Evolutionary conservation across 495 filamentous ascomycete genomes (phyloP), one percentile per base, ranked within the genome.

Genomic region (Parachaetomium inaequale): DNA sequence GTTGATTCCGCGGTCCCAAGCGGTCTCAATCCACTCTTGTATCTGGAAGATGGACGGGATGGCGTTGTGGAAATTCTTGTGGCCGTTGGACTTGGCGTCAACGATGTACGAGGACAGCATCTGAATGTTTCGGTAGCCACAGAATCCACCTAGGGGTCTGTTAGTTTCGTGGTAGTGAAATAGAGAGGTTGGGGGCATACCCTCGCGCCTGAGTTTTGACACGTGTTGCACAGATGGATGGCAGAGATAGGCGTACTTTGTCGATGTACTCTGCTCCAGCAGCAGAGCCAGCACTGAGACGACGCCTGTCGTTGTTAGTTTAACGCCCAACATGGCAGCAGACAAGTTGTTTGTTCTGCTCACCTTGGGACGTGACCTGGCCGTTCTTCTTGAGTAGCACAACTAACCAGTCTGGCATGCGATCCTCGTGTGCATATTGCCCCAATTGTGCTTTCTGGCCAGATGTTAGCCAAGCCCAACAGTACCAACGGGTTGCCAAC

Each of bases 71-170:
- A 96, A 88, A 15, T 78, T 70, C 26, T 87, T 79, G 63, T 81
- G 72, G 5, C 88, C 90, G 17, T 78, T 75, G 26, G 77, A 76
- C 43, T 78, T 70, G 8, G 85, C 74, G 32, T 81, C 80, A 52
- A 84, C 81, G 36, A 98, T 83, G 70, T 89, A 93, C 3, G 92
- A 93, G 19, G 87, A 77, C 61, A 96, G 70, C 91, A 96, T 96
- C 68, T 98, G 94, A 43, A 97, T 96, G 72, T 96, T 98, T 11
- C 94, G 82, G 68, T 97, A 98, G n/a, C 94, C 94, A 74, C 94
- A 98, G 75, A 98, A 98, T 1, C 91, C 91, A 36, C 93, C 89
- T 79, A 11, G 8, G 28, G 23, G 23, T 55, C n/a, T 66, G 28
- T 50, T 7, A 23, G 3, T 19, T 17, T 3, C 5, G 1, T 4